A percentile compares a stretch with the other conserved stretches of the same genome.
phyloP scores from a whole-genome alignment of 768 basidiomycete species.

The Xerocomellus dryophilus region DNA sequence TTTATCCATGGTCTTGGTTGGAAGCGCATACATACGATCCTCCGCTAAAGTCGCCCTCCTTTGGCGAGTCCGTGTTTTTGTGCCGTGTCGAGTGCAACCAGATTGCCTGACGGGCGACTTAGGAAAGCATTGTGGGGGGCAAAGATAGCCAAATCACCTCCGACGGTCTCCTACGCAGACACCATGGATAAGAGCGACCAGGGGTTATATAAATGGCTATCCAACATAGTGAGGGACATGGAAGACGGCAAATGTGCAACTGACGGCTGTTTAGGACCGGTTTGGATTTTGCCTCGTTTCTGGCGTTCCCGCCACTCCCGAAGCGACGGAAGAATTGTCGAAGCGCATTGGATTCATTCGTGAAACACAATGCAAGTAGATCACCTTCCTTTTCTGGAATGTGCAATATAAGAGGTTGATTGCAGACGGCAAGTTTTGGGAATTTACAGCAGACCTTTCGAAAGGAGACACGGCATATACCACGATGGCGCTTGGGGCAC shows the following conservation, averaged over 20 bases:
- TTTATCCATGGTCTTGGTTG: conserved; percentile 89
- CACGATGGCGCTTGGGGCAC: conserved; percentile 79
- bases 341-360: conserved; percentile 82
- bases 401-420: conserved; percentile 34
- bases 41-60: conserved; percentile 30
- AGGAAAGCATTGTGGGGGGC: conserved; percentile 81
- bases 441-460: conserved; percentile 87
- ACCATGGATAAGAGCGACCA: conserved; percentile 62
- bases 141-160: conserved; percentile 70
- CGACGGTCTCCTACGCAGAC: conserved; percentile 68
- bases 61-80: conserved; percentile 43
- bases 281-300: conserved; percentile 89
- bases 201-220: conserved; percentile 79
- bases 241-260: neutral
- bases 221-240: conserved; percentile 58
- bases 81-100: neutral
- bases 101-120: neutral
- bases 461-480: conserved; percentile 96
- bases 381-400: neutral
- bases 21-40: conserved; percentile 79
- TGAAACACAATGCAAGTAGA: conserved; percentile 65
- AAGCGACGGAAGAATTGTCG: conserved; percentile 79
- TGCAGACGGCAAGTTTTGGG: conserved; percentile 93
- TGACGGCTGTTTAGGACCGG: conserved; percentile 51
- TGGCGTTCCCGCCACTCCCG: conserved; percentile 74